Evolutionary conservation across 495 filamentous ascomycete genomes (phyloP).

Genomic region (Penicillium samsonianum): DNA sequence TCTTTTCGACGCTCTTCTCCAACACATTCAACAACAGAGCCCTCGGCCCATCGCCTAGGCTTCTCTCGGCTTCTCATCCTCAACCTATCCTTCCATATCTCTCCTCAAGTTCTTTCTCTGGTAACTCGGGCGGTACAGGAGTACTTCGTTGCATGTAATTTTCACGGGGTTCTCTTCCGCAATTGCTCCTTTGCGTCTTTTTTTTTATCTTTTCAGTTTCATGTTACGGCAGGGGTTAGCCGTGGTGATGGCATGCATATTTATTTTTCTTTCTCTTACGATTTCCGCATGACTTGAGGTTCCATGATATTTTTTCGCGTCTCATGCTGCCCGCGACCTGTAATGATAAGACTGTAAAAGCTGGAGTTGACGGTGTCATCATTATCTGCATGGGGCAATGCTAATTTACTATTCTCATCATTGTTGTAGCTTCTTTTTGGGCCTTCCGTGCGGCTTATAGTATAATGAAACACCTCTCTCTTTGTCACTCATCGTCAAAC

Average conservation of each 20-base stretch:
- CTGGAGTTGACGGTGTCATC: conserved; percentile 30
- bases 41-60: conserved; percentile 43
- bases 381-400: conserved; percentile 27
- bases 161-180: conserved; percentile 29
- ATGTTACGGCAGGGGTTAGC: conserved; percentile 32
- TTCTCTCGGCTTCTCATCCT: conserved; percentile 11
- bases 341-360: conserved; percentile 47
- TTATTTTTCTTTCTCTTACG: conserved; percentile 28
- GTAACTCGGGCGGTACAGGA: conserved; percentile 18
- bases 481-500: background rate
- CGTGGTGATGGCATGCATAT: conserved; percentile 36
- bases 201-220: conserved; percentile 25
- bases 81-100: conserved; percentile 12
- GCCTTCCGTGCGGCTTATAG: background rate
- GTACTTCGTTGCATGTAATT: conserved; percentile 29
- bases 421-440: conserved; percentile 2
- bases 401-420: conserved; percentile 22
- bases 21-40: conserved; percentile 54
- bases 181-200: conserved; percentile 17
- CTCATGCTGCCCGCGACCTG: conserved; percentile 29
- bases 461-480: background rate
- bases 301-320: conserved; percentile 34
- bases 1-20: conserved; percentile 51
- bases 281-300: conserved; percentile 40
- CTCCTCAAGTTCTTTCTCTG: conserved; percentile 20